Conservation (phyloP, 768 basidiomycete genomes). For the Tricholoma saponaceum region DNA sequence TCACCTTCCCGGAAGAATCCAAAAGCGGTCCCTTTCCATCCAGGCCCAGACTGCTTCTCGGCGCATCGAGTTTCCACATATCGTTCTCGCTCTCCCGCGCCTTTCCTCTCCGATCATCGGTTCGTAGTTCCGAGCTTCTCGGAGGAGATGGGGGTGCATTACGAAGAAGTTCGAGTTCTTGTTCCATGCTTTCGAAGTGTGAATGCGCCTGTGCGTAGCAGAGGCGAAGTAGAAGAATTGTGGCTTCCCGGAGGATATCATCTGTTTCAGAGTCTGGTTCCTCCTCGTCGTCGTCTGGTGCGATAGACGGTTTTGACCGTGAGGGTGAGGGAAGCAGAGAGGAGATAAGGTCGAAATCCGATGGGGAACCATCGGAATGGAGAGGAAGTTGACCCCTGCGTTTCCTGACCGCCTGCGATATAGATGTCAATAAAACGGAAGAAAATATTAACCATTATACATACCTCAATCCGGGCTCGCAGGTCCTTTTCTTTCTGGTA, state of each 20-base stretch:
- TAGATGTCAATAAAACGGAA: background rate
- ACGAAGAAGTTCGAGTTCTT: constrained; percentile 69
- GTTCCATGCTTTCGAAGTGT: constrained; percentile 61
- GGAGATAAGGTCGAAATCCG: constrained; percentile 60
- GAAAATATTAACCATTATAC: constrained; percentile 5
- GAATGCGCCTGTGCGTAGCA: constrained; percentile 65
- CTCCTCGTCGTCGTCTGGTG: constrained; percentile 36
- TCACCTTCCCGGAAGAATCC: constrained; percentile 74
- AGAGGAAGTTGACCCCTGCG: constrained; percentile 40
- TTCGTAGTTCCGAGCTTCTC: constrained; percentile 18
- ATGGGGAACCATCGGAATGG: constrained; percentile 26
- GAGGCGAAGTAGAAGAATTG: constrained; percentile 68
- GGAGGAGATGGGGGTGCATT: constrained; percentile 45
- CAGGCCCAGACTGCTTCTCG: constrained; percentile 36
- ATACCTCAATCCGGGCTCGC: constrained; percentile 63
- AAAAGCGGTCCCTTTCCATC: constrained; percentile 61
- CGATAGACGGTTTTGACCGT: constrained; percentile 7
- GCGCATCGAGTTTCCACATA: constrained; percentile 73
- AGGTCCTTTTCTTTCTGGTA: constrained; percentile 85
- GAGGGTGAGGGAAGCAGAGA: constrained; percentile 49
- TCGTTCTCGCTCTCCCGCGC: constrained; percentile 40
- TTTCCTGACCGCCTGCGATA: constrained; percentile 48
- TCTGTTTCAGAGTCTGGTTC: constrained; percentile 58
- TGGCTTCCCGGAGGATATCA: constrained; percentile 61
- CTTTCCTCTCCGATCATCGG: constrained; percentile 36